These are phyloP conservation scores for Wickerhamiella hasegawae DNA, from an alignment of 805 yeast species.

Conservation along the genomic window DNA sequence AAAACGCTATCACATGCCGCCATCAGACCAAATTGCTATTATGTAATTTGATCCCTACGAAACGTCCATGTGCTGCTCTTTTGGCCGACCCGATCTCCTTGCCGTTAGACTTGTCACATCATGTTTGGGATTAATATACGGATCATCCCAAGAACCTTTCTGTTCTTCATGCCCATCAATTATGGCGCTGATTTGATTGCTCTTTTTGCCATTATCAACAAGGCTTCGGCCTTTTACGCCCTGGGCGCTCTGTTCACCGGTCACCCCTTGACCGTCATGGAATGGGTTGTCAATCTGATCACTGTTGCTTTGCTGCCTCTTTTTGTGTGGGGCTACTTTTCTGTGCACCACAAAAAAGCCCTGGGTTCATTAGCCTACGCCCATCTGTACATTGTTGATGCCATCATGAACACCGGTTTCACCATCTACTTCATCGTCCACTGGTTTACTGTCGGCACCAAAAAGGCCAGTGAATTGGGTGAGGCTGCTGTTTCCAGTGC, in stretches of 20 bases:
- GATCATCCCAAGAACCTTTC: constrained; percentile 33
- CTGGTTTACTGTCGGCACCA: constrained; percentile 40
- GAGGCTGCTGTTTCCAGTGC: constrained; percentile 6
- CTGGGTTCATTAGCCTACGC: constrained; percentile 48
- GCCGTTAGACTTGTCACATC: no score
- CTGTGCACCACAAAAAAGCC: constrained; percentile 38
- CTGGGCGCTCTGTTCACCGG: constrained; percentile 71
- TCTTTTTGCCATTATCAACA: constrained; percentile 64
- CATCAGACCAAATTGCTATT: no score
- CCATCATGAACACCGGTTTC: constrained; percentile 48
- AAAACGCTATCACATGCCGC: no score
- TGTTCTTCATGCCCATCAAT: constrained; percentile 62
- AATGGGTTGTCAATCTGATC: constrained; percentile 62
- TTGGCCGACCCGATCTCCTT: no score
- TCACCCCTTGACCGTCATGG: constrained; percentile 67
- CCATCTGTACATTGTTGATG: constrained; percentile 48
- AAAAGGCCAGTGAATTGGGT: constrained; percentile 13
- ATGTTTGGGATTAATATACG: constrained; percentile 5
- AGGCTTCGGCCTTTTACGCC: constrained; percentile 81
- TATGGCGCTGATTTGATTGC: constrained; percentile 75
- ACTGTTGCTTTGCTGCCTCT: constrained; percentile 49
- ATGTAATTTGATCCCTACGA: no score
- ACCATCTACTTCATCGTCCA: constrained; percentile 56
- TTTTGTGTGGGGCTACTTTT: constrained; percentile 41
- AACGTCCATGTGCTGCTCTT: no score